phyloP scores from a whole-genome alignment of 2,329 filamentous ascomycete species.

The Fusarium sp. region DNA sequence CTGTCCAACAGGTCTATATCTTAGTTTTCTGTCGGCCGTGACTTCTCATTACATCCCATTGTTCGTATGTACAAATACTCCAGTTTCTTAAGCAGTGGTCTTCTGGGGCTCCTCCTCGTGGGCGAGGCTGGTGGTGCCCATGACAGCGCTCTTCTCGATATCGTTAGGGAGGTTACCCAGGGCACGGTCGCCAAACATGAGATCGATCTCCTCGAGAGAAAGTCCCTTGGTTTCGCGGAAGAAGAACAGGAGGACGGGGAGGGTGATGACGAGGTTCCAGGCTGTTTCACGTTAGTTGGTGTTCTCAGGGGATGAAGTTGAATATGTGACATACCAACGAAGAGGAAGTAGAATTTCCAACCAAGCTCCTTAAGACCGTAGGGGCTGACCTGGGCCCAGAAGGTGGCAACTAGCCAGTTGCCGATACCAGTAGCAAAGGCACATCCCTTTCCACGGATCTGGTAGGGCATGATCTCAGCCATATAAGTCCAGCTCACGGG shows the following conservation, averaged over 20 bases:
- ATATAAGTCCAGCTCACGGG: slow-evolving; percentile 66
- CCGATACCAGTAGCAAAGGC: slow-evolving; percentile 42
- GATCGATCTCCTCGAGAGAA: slow-evolving; percentile 63
- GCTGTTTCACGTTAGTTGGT: slow-evolving; percentile 45
- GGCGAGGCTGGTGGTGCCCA: slow-evolving; percentile 20
- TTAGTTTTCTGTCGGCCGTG: background rate
- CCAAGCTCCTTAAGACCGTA: slow-evolving; percentile 54
- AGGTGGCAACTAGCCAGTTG: slow-evolving; percentile 47
- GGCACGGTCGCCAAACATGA: slow-evolving; percentile 56
- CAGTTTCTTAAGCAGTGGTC: background rate
- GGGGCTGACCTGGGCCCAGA: slow-evolving; percentile 66
- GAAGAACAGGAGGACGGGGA: slow-evolving; percentile 55
- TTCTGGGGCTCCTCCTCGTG: slow-evolving; percentile 23
- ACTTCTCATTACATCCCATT: background rate
- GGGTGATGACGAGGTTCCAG: slow-evolving; percentile 47
- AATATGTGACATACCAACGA: slow-evolving; percentile 39
- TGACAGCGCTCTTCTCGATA: slow-evolving; percentile 37
- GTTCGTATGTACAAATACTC: background rate
- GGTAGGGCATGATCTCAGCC: slow-evolving; percentile 68
- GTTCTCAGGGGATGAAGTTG: slow-evolving; percentile 40
- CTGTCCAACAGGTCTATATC: background rate
- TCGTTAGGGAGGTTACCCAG: slow-evolving; percentile 39
- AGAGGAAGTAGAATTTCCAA: slow-evolving; percentile 51
- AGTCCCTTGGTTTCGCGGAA: slow-evolving; percentile 62
- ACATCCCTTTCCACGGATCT: slow-evolving; percentile 56